Evolutionary conservation across 1,139 yeast species (phyloP), one percentile per base, ranked within the genome.

Genomic region (Protomyces gravidus): DNA sequence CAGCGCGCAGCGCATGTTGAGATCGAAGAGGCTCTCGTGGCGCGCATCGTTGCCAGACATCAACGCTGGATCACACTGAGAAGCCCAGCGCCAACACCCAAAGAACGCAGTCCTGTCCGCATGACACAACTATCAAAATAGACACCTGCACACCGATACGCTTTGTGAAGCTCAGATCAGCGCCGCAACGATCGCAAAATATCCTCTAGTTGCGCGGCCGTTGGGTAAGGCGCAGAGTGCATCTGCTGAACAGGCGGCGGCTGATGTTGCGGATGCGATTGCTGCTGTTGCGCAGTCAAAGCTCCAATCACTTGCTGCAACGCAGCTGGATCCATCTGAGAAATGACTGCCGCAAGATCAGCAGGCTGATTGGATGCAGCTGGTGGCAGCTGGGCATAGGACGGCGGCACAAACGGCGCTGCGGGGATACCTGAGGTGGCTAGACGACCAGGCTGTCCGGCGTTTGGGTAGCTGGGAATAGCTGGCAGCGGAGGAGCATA

Each of bases 301-400:
- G 67, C 67, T 11, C 67, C 63, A 13, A 69, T 64, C 23, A 68
- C 67, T 58, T 64, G 67, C 63, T 69, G 75, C 17, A 68, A 65
- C 3, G 71, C 64, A 25, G 67, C 63, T 13, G 75, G 72, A 52
- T 72, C 72, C 63, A 72, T 65, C 65, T 66, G 59, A 60, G 68
- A 60, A 65, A 64, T 59, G 65, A 63, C 40, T 63, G 62, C 55
- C 58, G 67, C 62, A 62, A 67, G 52, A 64, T 65, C 63, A 62
- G 62, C 56, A n/a, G 42, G 23, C 17, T 36, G 42, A 17, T 23
- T 17, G 36, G 15, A 13, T 13, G 13, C 36, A 57, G 62, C 23
- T 62, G 48, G 63, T 63, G 23, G 61, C 11, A 30, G 17, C 15
- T 13, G 36, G 11, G 36, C 36, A 30, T 30, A 30, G n/a, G 36